Conservation (phyloP, 108 stramenopile genomes). For the Halocafeteria seosinensis region DNA sequence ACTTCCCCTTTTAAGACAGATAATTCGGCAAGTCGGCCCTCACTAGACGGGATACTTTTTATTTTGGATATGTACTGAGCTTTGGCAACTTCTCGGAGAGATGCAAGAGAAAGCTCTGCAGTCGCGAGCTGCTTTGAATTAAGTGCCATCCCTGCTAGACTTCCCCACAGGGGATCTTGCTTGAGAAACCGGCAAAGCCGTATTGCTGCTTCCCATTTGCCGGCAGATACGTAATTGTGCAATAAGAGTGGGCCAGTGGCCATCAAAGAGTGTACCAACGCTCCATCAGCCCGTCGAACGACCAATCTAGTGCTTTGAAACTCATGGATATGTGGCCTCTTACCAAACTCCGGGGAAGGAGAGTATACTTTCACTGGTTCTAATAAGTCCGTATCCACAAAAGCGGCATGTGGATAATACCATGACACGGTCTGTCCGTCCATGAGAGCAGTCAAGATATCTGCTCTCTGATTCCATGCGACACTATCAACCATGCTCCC, state of each 20-base stretch:
- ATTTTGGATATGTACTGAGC: slow-evolving; percentile 37
- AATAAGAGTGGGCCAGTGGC: slow-evolving; percentile 22
- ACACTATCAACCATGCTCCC: slow-evolving; percentile 27
- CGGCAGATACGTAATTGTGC: slow-evolving; percentile 12
- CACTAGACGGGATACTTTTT: slow-evolving; percentile 23
- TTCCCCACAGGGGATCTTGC: slow-evolving; percentile 28
- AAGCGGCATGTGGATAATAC: slow-evolving; percentile 36
- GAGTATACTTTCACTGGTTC: slow-evolving; percentile 7
- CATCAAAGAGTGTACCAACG: slow-evolving; percentile 43
- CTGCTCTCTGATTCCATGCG: slow-evolving; percentile 27
- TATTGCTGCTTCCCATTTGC: slow-evolving; percentile 33
- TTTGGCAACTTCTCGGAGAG: slow-evolving; percentile 36
- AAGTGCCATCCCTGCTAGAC: slow-evolving; percentile 37
- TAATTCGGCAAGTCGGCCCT: slow-evolving; percentile 35
- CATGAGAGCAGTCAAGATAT: slow-evolving; percentile 27
- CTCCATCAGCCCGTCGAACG: slow-evolving; percentile 60
- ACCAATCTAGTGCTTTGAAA: slow-evolving; percentile 10
- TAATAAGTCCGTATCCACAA: slow-evolving; percentile 36
- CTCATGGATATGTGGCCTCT: slow-evolving; percentile 9
- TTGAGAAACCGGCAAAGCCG: slow-evolving; percentile 38
- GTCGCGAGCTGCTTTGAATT: slow-evolving; percentile 24
- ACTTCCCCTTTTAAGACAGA: slow-evolving; percentile 16
- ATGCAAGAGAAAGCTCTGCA: slow-evolving; percentile 40
- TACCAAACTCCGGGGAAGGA: slow-evolving; percentile 29
- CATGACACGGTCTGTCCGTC: slow-evolving; percentile 34